These are phyloP conservation scores for Funneliformis mosseae DNA, from an alignment of 192 early-diverging fungal species.

Conservation along the genomic window DNA sequence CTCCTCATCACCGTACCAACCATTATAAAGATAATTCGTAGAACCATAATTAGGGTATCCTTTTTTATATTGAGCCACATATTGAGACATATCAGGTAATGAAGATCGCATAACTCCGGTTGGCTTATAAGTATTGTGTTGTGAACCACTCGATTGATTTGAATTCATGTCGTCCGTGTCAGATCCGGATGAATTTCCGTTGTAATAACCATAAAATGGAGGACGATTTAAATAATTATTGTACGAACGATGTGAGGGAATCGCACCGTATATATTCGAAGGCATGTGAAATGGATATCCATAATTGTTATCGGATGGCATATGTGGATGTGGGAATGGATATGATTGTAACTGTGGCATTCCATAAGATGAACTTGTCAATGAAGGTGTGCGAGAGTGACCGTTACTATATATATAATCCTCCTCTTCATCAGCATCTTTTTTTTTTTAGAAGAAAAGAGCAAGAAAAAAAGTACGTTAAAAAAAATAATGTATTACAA, in stretches of 20 bases:
- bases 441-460: neutral
- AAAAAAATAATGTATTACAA: neutral
- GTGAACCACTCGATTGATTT: neutral
- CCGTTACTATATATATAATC: conserved; percentile 20
- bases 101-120: conserved; percentile 26
- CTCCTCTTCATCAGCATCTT: conserved; percentile 24
- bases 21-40: conserved; percentile 6
- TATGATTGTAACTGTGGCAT: neutral
- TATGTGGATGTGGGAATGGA: conserved; percentile 11
- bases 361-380: neutral
- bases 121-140: conserved; percentile 2
- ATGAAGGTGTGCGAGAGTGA: conserved; percentile 17
- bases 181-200: conserved; percentile 5
- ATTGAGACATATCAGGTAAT: conserved; percentile 26
- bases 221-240: conserved; percentile 6
- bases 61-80: conserved; percentile 13
- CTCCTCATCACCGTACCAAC: conserved; percentile 24
- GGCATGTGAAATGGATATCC: neutral
- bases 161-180: neutral
- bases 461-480: neutral
- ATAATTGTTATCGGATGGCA: neutral
- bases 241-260: neutral
- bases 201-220: conserved; percentile 3
- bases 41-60: conserved; percentile 25
- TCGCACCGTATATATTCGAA: conserved; percentile 1